Evolutionary conservation across 805 yeast species (phyloP).

Genomic region (Wickerhamomyces xylosicus): DNA sequence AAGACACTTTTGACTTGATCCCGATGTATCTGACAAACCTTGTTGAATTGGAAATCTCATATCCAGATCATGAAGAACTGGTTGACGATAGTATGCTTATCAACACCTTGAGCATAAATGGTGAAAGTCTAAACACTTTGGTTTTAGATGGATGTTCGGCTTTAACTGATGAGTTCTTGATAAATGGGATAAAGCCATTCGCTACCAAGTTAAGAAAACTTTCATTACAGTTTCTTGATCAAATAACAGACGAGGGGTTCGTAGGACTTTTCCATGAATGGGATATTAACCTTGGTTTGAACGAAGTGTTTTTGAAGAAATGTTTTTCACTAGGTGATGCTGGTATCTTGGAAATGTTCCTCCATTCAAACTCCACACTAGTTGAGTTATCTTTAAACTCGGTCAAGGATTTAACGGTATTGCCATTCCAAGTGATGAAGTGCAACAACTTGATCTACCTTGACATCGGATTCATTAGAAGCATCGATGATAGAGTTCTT

Average conservation of each 20-base stretch:
- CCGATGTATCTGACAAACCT: constrained; percentile 52
- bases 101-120: constrained; percentile 49
- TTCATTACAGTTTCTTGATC: constrained; percentile 49
- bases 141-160: constrained; percentile 64
- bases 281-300: constrained; percentile 45
- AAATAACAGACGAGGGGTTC: constrained; percentile 61
- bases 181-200: constrained; percentile 49
- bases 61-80: constrained; percentile 56
- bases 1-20: constrained; percentile 47
- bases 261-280: constrained; percentile 47
- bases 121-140: constrained; percentile 47
- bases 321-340: constrained; percentile 57
- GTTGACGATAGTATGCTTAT: constrained; percentile 59
- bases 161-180: constrained; percentile 53
- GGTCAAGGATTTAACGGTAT: constrained; percentile 41
- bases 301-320: constrained; percentile 49
- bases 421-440: constrained; percentile 38
- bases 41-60: constrained; percentile 51
- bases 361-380: constrained; percentile 55
- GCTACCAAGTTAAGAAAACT: constrained; percentile 46
- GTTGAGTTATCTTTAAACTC: constrained; percentile 70
- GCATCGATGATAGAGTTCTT: constrained; percentile 62
- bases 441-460: constrained; percentile 53
- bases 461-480: constrained; percentile 74
- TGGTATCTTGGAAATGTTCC: constrained; percentile 47